These are phyloP conservation scores for Ilyonectria robusta DNA, from an alignment of 2,329 filamentous ascomycete species.

Conservation along the genomic window DNA sequence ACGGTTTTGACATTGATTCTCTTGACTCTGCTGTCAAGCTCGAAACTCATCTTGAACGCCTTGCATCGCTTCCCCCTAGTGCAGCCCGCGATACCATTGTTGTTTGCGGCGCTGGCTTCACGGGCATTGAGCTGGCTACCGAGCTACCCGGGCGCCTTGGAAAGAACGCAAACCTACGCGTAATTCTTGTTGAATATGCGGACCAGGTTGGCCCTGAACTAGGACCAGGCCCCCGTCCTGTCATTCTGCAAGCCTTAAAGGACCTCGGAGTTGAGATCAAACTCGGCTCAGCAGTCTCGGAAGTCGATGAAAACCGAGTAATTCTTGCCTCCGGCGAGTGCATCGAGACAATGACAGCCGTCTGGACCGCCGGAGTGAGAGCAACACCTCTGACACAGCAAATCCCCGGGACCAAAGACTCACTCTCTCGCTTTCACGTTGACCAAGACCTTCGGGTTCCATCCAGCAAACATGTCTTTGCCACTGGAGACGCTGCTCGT, in stretches of 20 bases:
- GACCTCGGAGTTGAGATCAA: constrained; percentile 49
- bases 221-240: constrained; percentile 50
- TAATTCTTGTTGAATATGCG: constrained; percentile 50
- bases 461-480: constrained; percentile 14
- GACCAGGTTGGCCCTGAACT: constrained; percentile 51
- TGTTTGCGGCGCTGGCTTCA: constrained; percentile 54
- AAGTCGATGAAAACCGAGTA: constrained; percentile 46
- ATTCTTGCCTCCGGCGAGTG: constrained; percentile 48
- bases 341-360: constrained; percentile 51
- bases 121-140: constrained; percentile 51
- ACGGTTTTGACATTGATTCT: constrained; percentile 54
- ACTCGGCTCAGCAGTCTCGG: constrained; percentile 45
- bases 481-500: constrained; percentile 53
- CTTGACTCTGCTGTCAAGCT: constrained; percentile 46
- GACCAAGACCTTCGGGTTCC: constrained; percentile 25
- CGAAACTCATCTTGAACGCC: constrained; percentile 46
- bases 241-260: constrained; percentile 50
- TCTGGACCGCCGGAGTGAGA: constrained; percentile 56
- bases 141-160: constrained; percentile 50
- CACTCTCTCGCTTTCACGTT: constrained; percentile 18
- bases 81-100: constrained; percentile 52
- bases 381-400: constrained; percentile 52
- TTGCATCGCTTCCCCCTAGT: constrained; percentile 38
- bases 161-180: not conserved
- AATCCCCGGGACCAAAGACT: constrained; percentile 49